Evolutionary conservation across 2,329 filamentous ascomycete species (phyloP).

Genomic region (Dactylellina cionopaga): DNA sequence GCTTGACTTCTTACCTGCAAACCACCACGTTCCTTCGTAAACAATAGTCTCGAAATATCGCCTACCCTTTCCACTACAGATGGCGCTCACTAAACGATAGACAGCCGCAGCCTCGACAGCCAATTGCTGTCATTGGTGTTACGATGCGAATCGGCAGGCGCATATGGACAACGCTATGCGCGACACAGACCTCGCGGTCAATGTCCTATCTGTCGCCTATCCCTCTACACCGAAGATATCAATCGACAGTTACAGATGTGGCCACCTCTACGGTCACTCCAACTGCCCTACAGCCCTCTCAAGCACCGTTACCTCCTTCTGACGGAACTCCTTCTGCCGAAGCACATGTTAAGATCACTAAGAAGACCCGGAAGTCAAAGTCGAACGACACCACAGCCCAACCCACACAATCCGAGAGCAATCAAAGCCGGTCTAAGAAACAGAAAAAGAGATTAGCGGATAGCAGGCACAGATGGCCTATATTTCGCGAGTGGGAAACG

Average conservation of each 20-base stretch:
- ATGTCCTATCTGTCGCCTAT: background rate
- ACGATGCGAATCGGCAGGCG: constrained; percentile 16
- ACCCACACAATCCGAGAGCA: background rate
- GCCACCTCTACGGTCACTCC: background rate
- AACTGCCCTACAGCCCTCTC: background rate
- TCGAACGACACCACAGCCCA: background rate
- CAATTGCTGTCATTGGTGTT: background rate
- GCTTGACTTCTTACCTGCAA: too few species aligned
- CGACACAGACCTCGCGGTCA: background rate
- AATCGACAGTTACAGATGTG: background rate
- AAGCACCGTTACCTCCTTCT: background rate
- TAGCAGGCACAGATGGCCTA: background rate
- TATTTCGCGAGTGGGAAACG: background rate
- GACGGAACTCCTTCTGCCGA: background rate
- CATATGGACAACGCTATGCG: constrained; percentile 4
- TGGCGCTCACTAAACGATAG: background rate
- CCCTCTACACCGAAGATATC: background rate
- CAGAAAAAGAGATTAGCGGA: background rate
- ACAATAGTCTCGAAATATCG: too few species aligned
- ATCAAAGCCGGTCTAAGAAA: background rate
- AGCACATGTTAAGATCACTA: background rate
- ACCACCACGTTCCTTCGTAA: too few species aligned
- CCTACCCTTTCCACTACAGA: background rate
- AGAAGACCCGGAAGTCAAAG: background rate
- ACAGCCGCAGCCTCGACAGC: background rate